Percentiles rank a stretch among this genome's conserved stretches.
Conservation (phyloP, 2,329 filamentous ascomycete genomes). For the Mycosphaerella sp. region DNA sequence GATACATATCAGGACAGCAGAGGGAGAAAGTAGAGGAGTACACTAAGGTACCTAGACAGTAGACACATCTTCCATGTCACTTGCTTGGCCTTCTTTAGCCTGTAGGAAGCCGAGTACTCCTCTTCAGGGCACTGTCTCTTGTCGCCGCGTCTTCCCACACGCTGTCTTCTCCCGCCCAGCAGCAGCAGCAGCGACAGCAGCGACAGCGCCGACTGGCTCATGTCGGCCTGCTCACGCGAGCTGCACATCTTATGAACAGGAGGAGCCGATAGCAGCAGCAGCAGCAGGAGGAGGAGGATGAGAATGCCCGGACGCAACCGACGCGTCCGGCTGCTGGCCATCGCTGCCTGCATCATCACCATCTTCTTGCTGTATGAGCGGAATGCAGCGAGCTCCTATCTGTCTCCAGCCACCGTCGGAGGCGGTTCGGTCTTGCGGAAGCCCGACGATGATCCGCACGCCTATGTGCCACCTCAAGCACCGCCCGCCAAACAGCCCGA, state of each 20-base stretch:
- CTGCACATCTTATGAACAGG: not conserved
- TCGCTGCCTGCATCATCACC: conserved; percentile 24
- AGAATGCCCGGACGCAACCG: conserved; percentile 26
- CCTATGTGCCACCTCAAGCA: conserved; percentile 7
- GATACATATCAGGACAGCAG: too few species aligned
- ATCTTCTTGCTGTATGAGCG: conserved; percentile 27
- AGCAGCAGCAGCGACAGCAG: not conserved
- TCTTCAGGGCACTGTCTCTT: too few species aligned
- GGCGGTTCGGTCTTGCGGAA: conserved; percentile 21
- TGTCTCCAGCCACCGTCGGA: conserved; percentile 15
- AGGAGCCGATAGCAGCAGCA: not conserved
- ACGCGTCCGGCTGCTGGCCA: conserved; percentile 24
- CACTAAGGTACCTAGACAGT: too few species aligned
- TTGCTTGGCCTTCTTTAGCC: too few species aligned
- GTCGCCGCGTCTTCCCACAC: too few species aligned
- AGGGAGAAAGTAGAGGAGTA: too few species aligned
- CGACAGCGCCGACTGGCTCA: conserved; percentile 8
- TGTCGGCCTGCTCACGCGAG: conserved; percentile 7
- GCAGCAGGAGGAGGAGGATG: not conserved
- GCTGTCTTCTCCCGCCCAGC: too few species aligned
- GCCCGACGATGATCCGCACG: conserved; percentile 11
- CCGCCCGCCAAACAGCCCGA: conserved; percentile 1
- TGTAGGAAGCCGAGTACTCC: too few species aligned
- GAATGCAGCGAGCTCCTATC: conserved; percentile 12
- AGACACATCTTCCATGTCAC: too few species aligned